phyloP scores from a whole-genome alignment of 1,139 yeast genomes.

The Yamadazyma epiphylla region DNA sequence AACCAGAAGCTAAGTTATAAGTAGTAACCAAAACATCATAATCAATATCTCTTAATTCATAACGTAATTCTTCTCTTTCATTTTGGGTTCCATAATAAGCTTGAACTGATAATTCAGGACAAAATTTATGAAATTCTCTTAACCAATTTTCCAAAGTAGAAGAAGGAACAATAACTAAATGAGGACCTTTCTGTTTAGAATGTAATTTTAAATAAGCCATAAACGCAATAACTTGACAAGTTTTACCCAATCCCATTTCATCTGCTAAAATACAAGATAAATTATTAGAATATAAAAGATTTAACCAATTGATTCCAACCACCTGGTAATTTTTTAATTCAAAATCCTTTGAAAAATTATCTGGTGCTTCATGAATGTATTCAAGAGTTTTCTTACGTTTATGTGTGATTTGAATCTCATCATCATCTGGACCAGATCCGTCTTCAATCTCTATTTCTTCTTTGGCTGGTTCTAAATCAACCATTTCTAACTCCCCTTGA shows the following conservation, averaged over 20 bases:
- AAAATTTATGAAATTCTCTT: slow-evolving; percentile 86
- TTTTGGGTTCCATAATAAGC: slow-evolving; percentile 89
- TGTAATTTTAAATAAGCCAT: slow-evolving; percentile 82
- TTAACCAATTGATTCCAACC: slow-evolving; percentile 93
- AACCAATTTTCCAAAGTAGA: slow-evolving; percentile 97
- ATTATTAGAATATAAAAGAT: slow-evolving; percentile 68
- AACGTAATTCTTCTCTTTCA: slow-evolving; percentile 83
- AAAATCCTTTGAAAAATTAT: slow-evolving; percentile 56
- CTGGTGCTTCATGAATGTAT: slow-evolving; percentile 73
- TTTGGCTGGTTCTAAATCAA: slow-evolving; percentile 35
- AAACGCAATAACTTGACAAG: slow-evolving; percentile 94
- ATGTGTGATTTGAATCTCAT: slow-evolving; percentile 23
- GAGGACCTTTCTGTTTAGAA: slow-evolving; percentile 90
- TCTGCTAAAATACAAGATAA: slow-evolving; percentile 94
- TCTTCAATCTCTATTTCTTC: slow-evolving; percentile 21
- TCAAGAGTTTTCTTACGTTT: slow-evolving; percentile 20
- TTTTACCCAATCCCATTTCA: slow-evolving; percentile 97
- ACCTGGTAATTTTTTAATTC: slow-evolving; percentile 85
- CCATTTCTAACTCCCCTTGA: slow-evolving; percentile 54
- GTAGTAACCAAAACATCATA: slow-evolving; percentile 94
- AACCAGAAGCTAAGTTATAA: slow-evolving; percentile 85
- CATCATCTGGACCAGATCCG: slow-evolving; percentile 34
- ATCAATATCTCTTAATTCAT: slow-evolving; percentile 52
- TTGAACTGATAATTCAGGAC: slow-evolving; percentile 77
- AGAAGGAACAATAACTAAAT: slow-evolving; percentile 89